phyloP scores from a whole-genome alignment of 1,139 yeast genomes.

The Suhomyces panamericanus region DNA sequence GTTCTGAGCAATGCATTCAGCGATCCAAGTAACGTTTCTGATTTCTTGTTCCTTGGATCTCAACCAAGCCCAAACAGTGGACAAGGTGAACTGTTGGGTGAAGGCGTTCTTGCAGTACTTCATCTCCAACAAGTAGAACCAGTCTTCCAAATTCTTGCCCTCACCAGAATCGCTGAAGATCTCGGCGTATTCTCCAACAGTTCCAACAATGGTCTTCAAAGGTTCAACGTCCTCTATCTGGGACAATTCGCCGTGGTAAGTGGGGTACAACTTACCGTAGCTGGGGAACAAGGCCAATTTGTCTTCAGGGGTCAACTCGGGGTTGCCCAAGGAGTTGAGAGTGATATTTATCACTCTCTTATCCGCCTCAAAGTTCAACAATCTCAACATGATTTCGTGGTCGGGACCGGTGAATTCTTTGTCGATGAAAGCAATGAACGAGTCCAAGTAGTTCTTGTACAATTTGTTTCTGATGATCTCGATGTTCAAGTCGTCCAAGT shows the following conservation, averaged over 20 bases:
- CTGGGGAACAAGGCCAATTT: slow-evolving; percentile 71
- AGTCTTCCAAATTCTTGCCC: slow-evolving; percentile 76
- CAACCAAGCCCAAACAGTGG: slow-evolving; percentile 96
- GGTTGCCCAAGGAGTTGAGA: slow-evolving; percentile 77
- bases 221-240: slow-evolving; percentile 84
- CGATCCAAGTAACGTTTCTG: slow-evolving; percentile 96
- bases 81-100: slow-evolving; percentile 91
- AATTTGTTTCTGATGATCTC: slow-evolving; percentile 91
- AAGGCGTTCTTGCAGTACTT: slow-evolving; percentile 87
- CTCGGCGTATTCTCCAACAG: slow-evolving; percentile 70
- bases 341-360: slow-evolving; percentile 91
- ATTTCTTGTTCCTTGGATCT: slow-evolving; percentile 95
- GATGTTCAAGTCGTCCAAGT: slow-evolving; percentile 91
- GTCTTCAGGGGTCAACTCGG: slow-evolving; percentile 72
- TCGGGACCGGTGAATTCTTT: slow-evolving; percentile 72
- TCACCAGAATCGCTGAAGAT: slow-evolving; percentile 62
- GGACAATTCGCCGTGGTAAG: slow-evolving; percentile 68
- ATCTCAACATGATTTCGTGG: slow-evolving; percentile 70
- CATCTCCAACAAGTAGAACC: slow-evolving; percentile 91
- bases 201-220: slow-evolving; percentile 69
- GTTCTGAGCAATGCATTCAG: slow-evolving; percentile 92
- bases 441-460: slow-evolving; percentile 90
- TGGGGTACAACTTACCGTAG: slow-evolving; percentile 79
- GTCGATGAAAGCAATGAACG: slow-evolving; percentile 68
- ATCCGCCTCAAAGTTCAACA: slow-evolving; percentile 91